Conservation (phyloP, 2,329 filamentous ascomycete species). For the Bisporella sp. region DNA sequence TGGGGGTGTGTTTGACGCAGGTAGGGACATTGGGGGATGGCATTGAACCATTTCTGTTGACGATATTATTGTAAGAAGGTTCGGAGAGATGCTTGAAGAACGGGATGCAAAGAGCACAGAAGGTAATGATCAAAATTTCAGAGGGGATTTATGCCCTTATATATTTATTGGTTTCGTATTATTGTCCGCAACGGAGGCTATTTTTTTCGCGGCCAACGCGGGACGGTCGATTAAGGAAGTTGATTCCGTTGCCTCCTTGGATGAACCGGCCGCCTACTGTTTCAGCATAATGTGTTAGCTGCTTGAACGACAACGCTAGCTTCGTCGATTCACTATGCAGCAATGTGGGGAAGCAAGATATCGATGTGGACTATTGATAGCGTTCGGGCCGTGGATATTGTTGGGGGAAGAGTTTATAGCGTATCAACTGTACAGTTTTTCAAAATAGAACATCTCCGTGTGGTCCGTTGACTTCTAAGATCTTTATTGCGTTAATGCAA, state of each 20-base stretch:
- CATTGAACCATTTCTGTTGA: not conserved
- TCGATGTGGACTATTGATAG: too few relatives aligned
- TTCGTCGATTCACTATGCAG: not conserved
- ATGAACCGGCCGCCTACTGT: not conserved
- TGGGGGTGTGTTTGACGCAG: not conserved
- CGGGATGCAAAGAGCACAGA: not conserved
- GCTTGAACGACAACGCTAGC: not conserved
- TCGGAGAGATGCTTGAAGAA: not conserved
- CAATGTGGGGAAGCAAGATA: too few relatives aligned
- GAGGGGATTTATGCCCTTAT: not conserved
- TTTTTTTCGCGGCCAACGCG: not conserved
- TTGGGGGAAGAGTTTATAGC: not conserved
- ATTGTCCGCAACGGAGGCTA: not conserved
- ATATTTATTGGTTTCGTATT: not conserved
- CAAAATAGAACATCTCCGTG: too few relatives aligned
- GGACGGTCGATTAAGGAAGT: not conserved
- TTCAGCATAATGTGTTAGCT: not conserved
- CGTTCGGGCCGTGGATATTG: too few relatives aligned
- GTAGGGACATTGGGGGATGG: not conserved
- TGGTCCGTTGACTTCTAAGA: too few relatives aligned
- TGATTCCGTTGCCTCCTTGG: not conserved
- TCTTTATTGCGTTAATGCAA: too few relatives aligned
- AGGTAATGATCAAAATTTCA: not conserved
- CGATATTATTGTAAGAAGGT: not conserved
- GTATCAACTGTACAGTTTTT: too few relatives aligned